These are phyloP conservation scores for Plenodomus lindquistii DNA, from an alignment of 2,329 filamentous ascomycete species.

Conservation along the genomic window DNA sequence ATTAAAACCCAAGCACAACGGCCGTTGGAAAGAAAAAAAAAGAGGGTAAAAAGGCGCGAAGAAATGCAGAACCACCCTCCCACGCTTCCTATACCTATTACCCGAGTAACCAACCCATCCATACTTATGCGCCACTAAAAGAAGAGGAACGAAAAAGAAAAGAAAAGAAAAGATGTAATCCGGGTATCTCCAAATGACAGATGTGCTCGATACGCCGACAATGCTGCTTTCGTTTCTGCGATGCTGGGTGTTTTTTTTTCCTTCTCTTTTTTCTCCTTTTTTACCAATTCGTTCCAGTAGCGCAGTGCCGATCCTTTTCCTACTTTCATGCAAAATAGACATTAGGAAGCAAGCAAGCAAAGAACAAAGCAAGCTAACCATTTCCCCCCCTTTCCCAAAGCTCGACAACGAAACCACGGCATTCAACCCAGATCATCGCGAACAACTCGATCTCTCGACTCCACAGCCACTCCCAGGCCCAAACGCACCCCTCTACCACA, in stretches of 20 bases:
- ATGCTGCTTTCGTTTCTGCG: conserved; percentile 1
- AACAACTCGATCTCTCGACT: conserved; percentile 86
- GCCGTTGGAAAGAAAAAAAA: conserved; percentile 2
- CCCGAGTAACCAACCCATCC: too few relatives aligned
- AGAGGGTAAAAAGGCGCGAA: not conserved
- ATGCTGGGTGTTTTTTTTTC: conserved; percentile 4
- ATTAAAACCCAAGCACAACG: not conserved
- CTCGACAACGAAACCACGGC: conserved; percentile 69
- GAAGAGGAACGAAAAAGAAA: conserved; percentile 1
- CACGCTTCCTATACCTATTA: not conserved
- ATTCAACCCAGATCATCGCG: conserved; percentile 74
- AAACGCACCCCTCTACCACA: conserved; percentile 69
- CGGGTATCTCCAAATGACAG: conserved; percentile 5
- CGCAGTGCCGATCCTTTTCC: conserved; percentile 1
- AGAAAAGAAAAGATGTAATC: not conserved
- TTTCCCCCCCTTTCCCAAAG: conserved; percentile 22
- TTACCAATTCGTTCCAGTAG: too few relatives aligned
- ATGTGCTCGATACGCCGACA: not conserved
- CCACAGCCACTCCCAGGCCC: conserved; percentile 69
- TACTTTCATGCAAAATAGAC: not conserved
- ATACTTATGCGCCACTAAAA: too few relatives aligned
- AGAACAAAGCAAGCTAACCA: conserved; percentile 18
- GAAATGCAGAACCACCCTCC: conserved; percentile 1
- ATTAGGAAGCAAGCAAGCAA: conserved; percentile 1
- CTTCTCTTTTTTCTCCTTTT: not conserved